These are phyloP conservation scores for Sinapis alba DNA, from an alignment of 441 rosid genomes.

Conservation along the genomic window DNA sequence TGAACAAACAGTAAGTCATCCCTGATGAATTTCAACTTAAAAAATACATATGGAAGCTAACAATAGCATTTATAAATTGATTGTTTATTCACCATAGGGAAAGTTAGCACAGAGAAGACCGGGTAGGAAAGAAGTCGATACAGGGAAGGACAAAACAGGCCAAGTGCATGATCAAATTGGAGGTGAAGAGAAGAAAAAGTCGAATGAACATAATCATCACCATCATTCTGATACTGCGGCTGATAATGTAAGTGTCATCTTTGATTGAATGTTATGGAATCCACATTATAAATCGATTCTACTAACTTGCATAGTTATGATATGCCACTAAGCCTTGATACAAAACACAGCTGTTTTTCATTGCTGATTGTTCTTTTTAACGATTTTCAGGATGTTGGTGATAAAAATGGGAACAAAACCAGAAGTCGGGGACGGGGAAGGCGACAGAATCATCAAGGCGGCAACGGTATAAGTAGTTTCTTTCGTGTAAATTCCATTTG, in stretches of 20 bases:
- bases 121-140: constrained; percentile 59
- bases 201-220: constrained; percentile 46
- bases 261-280: background rate
- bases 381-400: constrained; percentile 54
- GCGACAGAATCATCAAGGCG: constrained; percentile 54
- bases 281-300: background rate
- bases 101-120: constrained; percentile 65
- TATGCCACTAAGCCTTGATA: background rate
- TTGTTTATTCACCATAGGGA: constrained; percentile 46
- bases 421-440: constrained; percentile 58
- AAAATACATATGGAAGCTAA: constrained; percentile 1
- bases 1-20: constrained; percentile 55
- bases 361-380: background rate
- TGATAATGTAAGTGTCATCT: constrained; percentile 58
- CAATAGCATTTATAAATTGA: background rate
- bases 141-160: constrained; percentile 52
- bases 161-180: constrained; percentile 49
- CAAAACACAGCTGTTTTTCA: background rate
- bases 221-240: constrained; percentile 53
- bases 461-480: constrained; percentile 48
- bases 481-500: constrained; percentile 8
- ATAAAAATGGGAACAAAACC: constrained; percentile 59
- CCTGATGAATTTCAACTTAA: background rate
- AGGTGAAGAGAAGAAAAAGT: constrained; percentile 55
- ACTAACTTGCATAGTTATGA: background rate